Conservation (phyloP, 106 monocot species). For the Acanthochlamys bracteata region DNA sequence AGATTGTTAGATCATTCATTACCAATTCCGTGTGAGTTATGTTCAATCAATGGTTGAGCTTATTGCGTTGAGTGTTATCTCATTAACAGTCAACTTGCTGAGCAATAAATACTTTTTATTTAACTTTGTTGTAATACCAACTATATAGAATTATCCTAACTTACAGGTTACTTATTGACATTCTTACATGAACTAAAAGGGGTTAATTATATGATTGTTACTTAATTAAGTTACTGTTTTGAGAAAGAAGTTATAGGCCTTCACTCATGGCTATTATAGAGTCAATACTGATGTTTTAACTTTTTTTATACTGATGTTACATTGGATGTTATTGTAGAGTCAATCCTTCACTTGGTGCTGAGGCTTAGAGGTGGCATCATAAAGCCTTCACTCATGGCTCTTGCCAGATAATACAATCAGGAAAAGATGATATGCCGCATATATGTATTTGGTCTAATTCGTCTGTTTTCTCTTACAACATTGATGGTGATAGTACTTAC, state of each 20-base stretch:
- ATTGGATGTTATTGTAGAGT: slow-evolving; percentile 17
- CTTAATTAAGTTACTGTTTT: background rate
- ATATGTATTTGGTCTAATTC: slow-evolving; percentile 9
- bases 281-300: background rate
- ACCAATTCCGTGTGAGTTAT: too few species aligned
- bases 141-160: too few species aligned
- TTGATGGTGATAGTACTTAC: background rate
- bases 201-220: too few species aligned
- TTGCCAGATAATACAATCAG: slow-evolving; percentile 76
- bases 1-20: too few species aligned
- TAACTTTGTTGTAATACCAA: too few species aligned
- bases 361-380: slow-evolving; percentile 73
- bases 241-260: background rate
- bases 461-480: background rate
- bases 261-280: background rate
- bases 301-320: background rate
- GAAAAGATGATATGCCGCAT: slow-evolving; percentile 73
- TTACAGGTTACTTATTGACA: too few species aligned
- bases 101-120: too few species aligned
- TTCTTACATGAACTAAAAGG: too few species aligned
- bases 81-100: too few species aligned
- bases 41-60: too few species aligned
- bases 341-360: slow-evolving; percentile 62
- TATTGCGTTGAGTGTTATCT: too few species aligned
- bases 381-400: slow-evolving; percentile 68